phyloP scores from a whole-genome alignment of 2,329 filamentous ascomycete species.

The Parafenestella ontariensis region DNA sequence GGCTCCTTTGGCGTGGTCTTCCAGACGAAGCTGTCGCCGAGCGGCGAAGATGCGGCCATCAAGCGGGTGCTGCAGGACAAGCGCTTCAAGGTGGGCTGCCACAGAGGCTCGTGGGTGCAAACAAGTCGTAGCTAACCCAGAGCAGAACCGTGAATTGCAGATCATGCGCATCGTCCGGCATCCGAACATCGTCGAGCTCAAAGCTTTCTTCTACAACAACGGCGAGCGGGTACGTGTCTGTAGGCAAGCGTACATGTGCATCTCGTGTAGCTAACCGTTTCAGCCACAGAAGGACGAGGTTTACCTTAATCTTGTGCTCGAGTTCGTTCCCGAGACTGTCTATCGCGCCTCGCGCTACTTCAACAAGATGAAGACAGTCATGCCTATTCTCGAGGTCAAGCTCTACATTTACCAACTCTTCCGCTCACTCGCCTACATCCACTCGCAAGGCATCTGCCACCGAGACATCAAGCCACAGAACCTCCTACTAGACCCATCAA shows the following conservation, averaged over 20 bases:
- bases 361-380: conserved; percentile 99
- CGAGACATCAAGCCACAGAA: conserved; percentile 99
- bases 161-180: conserved; percentile 99
- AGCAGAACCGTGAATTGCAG: conserved; percentile 94
- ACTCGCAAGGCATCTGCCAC: conserved; percentile 98
- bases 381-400: conserved; percentile 98
- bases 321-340: conserved; percentile 97
- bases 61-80: conserved; percentile 99
- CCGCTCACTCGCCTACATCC: conserved; percentile 96
- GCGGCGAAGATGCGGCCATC: conserved; percentile 97
- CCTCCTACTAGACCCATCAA: conserved; percentile 87
- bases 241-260: conserved; percentile 10
- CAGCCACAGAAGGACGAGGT: conserved; percentile 80
- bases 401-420: conserved; percentile 99
- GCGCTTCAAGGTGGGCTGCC: conserved; percentile 85
- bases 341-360: conserved; percentile 98
- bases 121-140: conserved; percentile 35
- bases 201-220: conserved; percentile 99
- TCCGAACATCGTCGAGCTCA: conserved; percentile 97
- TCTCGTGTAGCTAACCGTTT: conserved; percentile 40
- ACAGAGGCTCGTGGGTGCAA: conserved; percentile 21
- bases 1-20: conserved; percentile 99
- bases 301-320: conserved; percentile 96
- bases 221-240: conserved; percentile 81
- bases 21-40: conserved; percentile 98